Evolutionary conservation across 306 rosid species (phyloP).

Genomic region (Sesbania bispinosa): DNA sequence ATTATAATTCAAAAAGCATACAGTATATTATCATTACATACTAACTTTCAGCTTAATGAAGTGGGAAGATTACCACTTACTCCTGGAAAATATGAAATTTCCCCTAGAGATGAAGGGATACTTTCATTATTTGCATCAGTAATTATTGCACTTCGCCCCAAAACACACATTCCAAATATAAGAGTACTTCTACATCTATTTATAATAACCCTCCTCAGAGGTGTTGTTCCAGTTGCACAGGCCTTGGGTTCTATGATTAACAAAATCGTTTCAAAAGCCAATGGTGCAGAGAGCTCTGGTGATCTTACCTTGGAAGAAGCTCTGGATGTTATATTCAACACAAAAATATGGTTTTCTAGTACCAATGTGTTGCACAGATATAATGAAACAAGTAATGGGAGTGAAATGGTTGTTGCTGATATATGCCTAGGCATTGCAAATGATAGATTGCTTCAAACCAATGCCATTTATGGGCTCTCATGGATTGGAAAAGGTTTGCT

Average conservation of each 20-base stretch:
- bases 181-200: constrained; percentile 57
- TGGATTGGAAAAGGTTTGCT: constrained; percentile 97
- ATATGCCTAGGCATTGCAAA: constrained; percentile 56
- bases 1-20: constrained; percentile 63
- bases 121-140: constrained; percentile 80
- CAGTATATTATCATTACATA: constrained; percentile 50
- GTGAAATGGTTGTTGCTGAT: constrained; percentile 53
- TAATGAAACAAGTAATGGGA: constrained; percentile 37
- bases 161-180: constrained; percentile 51
- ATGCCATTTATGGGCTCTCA: constrained; percentile 79
- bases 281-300: constrained; percentile 35
- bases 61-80: constrained; percentile 49
- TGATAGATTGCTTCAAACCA: constrained; percentile 56
- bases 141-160: constrained; percentile 55
- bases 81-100: constrained; percentile 41
- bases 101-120: constrained; percentile 57
- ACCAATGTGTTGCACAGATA: constrained; percentile 28
- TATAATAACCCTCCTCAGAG: constrained; percentile 56
- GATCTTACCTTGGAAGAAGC: constrained; percentile 71
- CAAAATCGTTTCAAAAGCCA: constrained; percentile 57
- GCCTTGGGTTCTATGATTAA: constrained; percentile 92
- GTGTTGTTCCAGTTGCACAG: constrained; percentile 77
- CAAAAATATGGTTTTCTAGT: constrained; percentile 38
- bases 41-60: constrained; percentile 44
- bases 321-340: constrained; percentile 56